These are phyloP conservation scores for Agaricus bisporus DNA, from an alignment of 768 basidiomycete species.

Conservation along the genomic window DNA sequence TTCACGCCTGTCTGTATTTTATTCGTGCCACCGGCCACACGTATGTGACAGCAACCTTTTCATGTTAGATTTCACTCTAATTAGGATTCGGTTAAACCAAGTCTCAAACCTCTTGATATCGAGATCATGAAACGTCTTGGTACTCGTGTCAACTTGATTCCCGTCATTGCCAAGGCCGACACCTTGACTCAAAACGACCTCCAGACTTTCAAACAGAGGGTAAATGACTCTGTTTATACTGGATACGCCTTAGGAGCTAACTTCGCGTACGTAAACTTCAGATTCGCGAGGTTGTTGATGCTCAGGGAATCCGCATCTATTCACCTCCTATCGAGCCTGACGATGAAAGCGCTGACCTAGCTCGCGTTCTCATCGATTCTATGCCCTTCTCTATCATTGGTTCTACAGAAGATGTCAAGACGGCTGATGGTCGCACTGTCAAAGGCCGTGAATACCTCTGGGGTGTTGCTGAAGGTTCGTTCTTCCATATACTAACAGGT, in stretches of 20 bases:
- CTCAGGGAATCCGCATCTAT: slow-evolving; percentile 94
- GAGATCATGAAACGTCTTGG: slow-evolving; percentile 99
- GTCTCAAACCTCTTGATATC: slow-evolving; percentile 95
- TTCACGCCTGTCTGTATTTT: slow-evolving; percentile 97
- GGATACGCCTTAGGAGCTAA: slow-evolving; percentile 12
- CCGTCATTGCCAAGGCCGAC: slow-evolving; percentile 96
- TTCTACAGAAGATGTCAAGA: slow-evolving; percentile 90
- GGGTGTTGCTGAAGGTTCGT: slow-evolving; percentile 97
- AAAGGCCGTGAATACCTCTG: slow-evolving; percentile 98
- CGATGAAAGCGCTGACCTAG: slow-evolving; percentile 83
- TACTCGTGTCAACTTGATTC: slow-evolving; percentile 96
- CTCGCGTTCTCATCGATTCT: slow-evolving; percentile 78
- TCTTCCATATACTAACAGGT: not conserved
- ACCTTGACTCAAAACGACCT: slow-evolving; percentile 94
- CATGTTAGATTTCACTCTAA: slow-evolving; percentile 2
- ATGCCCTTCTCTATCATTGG: slow-evolving; percentile 99
- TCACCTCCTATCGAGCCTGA: slow-evolving; percentile 88
- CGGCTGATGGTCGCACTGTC: slow-evolving; percentile 84
- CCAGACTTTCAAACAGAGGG: slow-evolving; percentile 86
- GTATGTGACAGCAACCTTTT: slow-evolving; percentile 42
- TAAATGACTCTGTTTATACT: slow-evolving; percentile 32
- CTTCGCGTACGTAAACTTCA: slow-evolving; percentile 21
- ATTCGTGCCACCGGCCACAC: slow-evolving; percentile 95
- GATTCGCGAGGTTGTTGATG: slow-evolving; percentile 85
- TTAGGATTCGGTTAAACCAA: slow-evolving; percentile 20